Percentiles rank a stretch among this genome's conserved stretches.
Conservation (phyloP, 768 basidiomycete species). For the Serendipita sp. region DNA sequence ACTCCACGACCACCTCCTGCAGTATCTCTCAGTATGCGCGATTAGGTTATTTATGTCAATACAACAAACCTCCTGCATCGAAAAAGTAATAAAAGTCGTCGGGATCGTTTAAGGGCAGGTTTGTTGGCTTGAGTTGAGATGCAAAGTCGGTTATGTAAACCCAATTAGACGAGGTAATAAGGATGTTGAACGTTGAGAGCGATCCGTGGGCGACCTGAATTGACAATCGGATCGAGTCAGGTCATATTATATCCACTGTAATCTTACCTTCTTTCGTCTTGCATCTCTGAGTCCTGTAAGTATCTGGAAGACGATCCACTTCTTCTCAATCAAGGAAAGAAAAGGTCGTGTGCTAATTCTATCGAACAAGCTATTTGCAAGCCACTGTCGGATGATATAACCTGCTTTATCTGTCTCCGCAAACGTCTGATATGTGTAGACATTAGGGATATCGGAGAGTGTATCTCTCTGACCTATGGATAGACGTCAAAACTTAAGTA, state of each 20-base stretch:
- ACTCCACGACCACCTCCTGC: slow-evolving; percentile 53
- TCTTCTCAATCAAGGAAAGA: slow-evolving; percentile 80
- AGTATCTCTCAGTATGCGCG: no score
- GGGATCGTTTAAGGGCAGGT: slow-evolving; percentile 88
- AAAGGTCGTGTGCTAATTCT: slow-evolving; percentile 97
- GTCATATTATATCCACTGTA: background rate
- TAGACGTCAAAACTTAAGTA: background rate
- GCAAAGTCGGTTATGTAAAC: slow-evolving; percentile 92
- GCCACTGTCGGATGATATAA: slow-evolving; percentile 88
- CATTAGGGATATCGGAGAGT: slow-evolving; percentile 67
- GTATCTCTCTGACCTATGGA: slow-evolving; percentile 74
- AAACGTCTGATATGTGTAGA: slow-evolving; percentile 77
- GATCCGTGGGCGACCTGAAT: slow-evolving; percentile 81
- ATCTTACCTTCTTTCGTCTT: slow-evolving; percentile 43
- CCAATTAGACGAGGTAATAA: slow-evolving; percentile 94
- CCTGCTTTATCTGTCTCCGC: slow-evolving; percentile 94
- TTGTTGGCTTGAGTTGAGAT: slow-evolving; percentile 78
- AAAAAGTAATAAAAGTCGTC: slow-evolving; percentile 97
- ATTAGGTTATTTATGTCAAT: no score
- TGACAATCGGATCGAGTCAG: background rate
- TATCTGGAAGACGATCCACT: slow-evolving; percentile 93
- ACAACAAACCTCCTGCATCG: slow-evolving; percentile 41
- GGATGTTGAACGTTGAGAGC: slow-evolving; percentile 92
- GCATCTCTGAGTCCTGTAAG: slow-evolving; percentile 72
- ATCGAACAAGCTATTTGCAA: slow-evolving; percentile 88